A percentile compares a stretch with the other conserved stretches of the same genome.
phyloP scores from a whole-genome alignment of 148 eudicot genomes.

The Drosera capensis region DNA sequence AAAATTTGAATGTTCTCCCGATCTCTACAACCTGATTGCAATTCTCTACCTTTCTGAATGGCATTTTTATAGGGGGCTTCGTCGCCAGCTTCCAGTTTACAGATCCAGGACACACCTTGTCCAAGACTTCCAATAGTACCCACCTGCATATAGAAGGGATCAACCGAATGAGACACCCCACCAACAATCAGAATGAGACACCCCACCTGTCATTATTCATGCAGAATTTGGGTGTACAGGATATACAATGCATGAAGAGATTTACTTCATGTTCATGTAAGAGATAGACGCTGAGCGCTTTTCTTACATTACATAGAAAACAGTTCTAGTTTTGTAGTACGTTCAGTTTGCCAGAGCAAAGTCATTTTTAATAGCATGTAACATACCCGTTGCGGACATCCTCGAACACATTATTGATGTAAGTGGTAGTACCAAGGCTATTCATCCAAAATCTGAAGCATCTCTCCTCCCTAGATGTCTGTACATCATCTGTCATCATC shows the following conservation, averaged over 20 bases:
- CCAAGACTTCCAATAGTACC: slow-evolving; percentile 80
- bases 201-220: no score
- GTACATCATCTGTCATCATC: slow-evolving; percentile 94
- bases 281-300: no score
- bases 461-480: slow-evolving; percentile 88
- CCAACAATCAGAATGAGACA: no score
- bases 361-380: no score
- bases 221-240: no score
- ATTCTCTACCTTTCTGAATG: slow-evolving; percentile 90
- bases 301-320: no score
- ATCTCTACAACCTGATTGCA: slow-evolving; percentile 79
- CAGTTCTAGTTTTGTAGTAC: no score
- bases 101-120: slow-evolving; percentile 80
- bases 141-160: slow-evolving; percentile 36
- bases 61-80: slow-evolving; percentile 93
- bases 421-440: slow-evolving; percentile 67
- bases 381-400: slow-evolving; percentile 94
- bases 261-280: no score
- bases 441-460: slow-evolving; percentile 97
- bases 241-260: no score
- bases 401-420: slow-evolving; percentile 84
- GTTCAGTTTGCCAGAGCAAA: no score
- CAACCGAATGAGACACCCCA: no score
- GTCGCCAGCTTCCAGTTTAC: slow-evolving; percentile 90
- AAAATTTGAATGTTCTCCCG: slow-evolving; percentile 57